Conservation (phyloP, 2,329 filamentous ascomycete genomes). For the Fusarium torreyae region DNA sequence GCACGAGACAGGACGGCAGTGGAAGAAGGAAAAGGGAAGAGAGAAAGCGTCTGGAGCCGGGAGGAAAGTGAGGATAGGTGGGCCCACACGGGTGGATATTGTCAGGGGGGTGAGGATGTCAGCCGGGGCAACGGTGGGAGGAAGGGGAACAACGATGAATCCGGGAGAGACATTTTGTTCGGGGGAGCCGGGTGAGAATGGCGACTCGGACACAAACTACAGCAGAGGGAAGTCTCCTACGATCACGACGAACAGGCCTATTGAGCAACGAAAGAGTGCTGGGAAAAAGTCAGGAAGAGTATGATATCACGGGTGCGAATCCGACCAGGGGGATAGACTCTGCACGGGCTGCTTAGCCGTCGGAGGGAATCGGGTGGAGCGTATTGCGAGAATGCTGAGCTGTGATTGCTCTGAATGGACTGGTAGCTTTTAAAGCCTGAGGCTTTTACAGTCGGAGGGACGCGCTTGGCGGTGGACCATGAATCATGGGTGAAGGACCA, state of each 20-base stretch:
- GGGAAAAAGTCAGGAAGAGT: constrained; percentile 27
- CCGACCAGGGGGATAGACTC: constrained; percentile 40
- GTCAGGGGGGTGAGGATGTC: constrained; percentile 53
- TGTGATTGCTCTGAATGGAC: constrained; percentile 50
- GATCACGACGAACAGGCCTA: constrained; percentile 5
- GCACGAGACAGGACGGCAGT: constrained; percentile 54
- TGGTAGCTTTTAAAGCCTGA: constrained; percentile 52
- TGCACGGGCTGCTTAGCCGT: constrained; percentile 51
- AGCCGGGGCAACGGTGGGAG: constrained; percentile 55
- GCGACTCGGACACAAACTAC: constrained; percentile 23
- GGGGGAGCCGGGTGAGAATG: constrained; percentile 41
- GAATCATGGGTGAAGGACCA: constrained; percentile 52
- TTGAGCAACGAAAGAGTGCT: constrained; percentile 24
- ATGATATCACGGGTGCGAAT: constrained; percentile 50
- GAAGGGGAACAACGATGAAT: constrained; percentile 49
- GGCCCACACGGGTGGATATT: constrained; percentile 54
- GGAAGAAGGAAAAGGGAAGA: constrained; percentile 60
- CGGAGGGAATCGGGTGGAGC: constrained; percentile 57
- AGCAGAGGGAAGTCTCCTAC: constrained; percentile 12
- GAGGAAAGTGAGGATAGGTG: constrained; percentile 56
- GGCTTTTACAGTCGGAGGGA: constrained; percentile 52
- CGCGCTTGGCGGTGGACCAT: constrained; percentile 55
- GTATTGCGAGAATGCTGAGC: constrained; percentile 48
- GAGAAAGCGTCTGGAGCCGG: constrained; percentile 57
- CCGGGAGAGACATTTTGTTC: constrained; percentile 53